These are phyloP conservation scores for Xylaria sp. DNA, from an alignment of 2,329 filamentous ascomycete species.

Conservation along the genomic window DNA sequence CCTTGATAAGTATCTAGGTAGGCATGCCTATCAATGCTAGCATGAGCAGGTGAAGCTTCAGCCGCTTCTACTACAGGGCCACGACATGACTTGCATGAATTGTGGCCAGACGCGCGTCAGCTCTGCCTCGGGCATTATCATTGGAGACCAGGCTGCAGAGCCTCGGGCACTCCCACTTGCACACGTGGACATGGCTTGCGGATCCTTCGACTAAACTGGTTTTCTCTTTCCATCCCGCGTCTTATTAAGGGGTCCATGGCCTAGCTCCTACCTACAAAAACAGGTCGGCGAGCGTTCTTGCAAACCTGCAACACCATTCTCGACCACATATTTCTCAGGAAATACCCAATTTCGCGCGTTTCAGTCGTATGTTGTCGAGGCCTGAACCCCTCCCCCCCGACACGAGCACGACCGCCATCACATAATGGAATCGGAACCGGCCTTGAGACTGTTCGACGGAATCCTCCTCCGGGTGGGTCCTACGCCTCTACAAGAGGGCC, in stretches of 20 bases:
- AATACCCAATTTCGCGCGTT: no score
- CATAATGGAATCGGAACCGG: not conserved
- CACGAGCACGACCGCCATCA: not conserved
- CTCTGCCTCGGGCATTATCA: not conserved
- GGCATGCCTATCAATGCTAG: no score
- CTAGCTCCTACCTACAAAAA: not conserved
- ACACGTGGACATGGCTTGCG: no score
- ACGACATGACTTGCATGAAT: no score
- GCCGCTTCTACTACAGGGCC: not conserved
- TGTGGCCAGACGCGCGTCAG: not conserved
- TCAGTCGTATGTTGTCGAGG: no score
- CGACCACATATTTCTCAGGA: not conserved
- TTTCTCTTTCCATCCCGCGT: no score
- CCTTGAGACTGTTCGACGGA: not conserved
- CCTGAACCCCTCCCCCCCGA: not conserved
- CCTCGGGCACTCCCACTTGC: no score
- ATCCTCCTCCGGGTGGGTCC: not conserved
- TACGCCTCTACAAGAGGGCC: conserved; percentile 10
- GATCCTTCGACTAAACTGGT: no score
- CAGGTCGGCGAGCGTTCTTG: not conserved
- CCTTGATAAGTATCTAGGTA: no score
- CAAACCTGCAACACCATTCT: not conserved
- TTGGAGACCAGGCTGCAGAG: no score
- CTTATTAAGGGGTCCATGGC: not conserved
- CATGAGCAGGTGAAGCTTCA: not conserved